Base-by-base conservation (phyloP, 2,329 filamentous ascomycete species). In the Sarocladiaceae sp. region DNA sequence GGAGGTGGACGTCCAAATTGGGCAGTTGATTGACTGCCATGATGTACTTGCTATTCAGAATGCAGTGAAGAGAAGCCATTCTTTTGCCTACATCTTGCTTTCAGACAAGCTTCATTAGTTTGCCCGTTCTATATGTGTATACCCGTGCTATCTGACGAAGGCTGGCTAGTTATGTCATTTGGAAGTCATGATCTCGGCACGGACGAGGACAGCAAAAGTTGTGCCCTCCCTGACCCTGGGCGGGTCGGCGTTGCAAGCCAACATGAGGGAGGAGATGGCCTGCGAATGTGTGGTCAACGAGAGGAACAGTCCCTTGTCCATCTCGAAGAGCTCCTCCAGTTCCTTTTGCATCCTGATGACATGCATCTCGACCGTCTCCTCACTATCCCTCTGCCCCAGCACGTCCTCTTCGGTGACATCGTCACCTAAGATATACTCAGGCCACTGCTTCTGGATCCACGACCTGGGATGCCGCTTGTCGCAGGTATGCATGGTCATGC, bases 401-500 rank as follows among this genome's bases (percentile, higher is more conserved):
- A 66, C 62, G 52, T 83, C 80, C 3, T 69, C 54, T 50, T 83
- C 79, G 0, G 64, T 54, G 37, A 83, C 75, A 0, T 71, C 72
- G 1, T 64, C 58, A 55, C 82, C 78, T 34, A 82, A 66, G 2
- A 47, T 50, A 53, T 70, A 81, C 16, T 53, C 55, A 0, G 76
- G 76, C 45, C 45, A 81, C 24, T 65, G 61, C 12, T 62, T 48
- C 1, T 59, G 58, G 48, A 83, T 78, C 55, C 64, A 71, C 0
- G 67, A 62, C 33, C 64, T 66, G 6, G 63, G 57, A 41, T 69
- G 70, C 13, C 79, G 67, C 13, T 73, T 68, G 56, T 83, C 78
- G 55, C 80, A 83, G 0, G 78, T 82, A 55, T 83, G 79, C 44
- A 73, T 65, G 7, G 74, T 78, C 46, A 80, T 68, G 2, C 74